Conservation (phyloP, 2,329 filamentous ascomycete species). For the Talaromyces sp. region DNA sequence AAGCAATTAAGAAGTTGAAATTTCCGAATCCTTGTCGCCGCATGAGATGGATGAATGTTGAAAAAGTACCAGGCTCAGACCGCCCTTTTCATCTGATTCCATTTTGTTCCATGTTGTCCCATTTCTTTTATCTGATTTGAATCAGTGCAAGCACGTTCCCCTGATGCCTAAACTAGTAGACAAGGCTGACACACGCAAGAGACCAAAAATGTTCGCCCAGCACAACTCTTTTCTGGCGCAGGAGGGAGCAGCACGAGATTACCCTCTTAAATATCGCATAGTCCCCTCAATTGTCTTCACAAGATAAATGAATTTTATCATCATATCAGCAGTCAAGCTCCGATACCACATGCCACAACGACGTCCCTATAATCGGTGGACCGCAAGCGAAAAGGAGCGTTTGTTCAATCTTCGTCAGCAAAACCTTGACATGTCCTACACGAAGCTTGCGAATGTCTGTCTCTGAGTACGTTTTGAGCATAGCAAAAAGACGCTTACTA, state of each 20-base stretch:
- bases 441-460: background rate
- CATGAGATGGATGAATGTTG: background rate
- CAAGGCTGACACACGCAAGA: background rate
- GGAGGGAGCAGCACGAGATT: background rate
- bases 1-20: background rate
- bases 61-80: background rate
- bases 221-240: background rate
- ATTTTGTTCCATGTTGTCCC: background rate
- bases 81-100: background rate
- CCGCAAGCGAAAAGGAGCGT: background rate
- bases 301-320: background rate
- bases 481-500: background rate
- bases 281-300: background rate
- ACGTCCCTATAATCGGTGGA: background rate
- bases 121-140: background rate
- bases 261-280: background rate
- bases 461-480: background rate
- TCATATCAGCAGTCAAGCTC: background rate
- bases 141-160: background rate
- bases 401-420: background rate
- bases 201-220: background rate
- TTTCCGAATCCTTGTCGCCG: background rate
- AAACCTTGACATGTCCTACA: background rate
- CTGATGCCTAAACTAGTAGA: background rate
- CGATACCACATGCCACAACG: background rate